These are phyloP conservation scores for Earliella scabrosa DNA, from an alignment of 1,284 basidiomycete genomes.

Conservation along the genomic window DNA sequence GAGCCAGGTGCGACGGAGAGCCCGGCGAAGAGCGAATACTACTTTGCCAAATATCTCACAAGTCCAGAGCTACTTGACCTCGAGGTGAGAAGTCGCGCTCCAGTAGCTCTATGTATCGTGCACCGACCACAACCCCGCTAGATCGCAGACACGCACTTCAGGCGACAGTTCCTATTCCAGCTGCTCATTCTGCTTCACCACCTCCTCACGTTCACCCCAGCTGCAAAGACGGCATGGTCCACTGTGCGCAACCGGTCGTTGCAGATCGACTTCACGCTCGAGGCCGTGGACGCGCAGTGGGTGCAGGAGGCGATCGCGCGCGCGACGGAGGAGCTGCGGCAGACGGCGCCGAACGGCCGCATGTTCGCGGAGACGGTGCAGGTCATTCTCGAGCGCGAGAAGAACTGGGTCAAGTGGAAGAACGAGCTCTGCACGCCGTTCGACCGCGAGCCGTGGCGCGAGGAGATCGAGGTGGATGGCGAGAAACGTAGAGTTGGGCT, in stretches of 20 bases:
- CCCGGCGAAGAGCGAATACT: slow-evolving; percentile 67
- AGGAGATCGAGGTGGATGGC: slow-evolving; percentile 45
- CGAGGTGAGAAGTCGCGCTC: slow-evolving; percentile 56
- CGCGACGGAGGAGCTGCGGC: slow-evolving; percentile 70
- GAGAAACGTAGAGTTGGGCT: slow-evolving; percentile 51
- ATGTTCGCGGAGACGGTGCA: slow-evolving; percentile 74
- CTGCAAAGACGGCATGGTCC: slow-evolving; percentile 65
- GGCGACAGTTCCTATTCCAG: slow-evolving; percentile 90
- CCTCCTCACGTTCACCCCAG: slow-evolving; percentile 76
- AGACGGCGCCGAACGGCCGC: slow-evolving; percentile 75
- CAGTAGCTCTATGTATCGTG: not conserved
- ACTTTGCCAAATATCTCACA: slow-evolving; percentile 91
- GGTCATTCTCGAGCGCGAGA: slow-evolving; percentile 76
- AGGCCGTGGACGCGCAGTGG: slow-evolving; percentile 70
- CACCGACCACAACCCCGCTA: slow-evolving; percentile 33
- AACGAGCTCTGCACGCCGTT: slow-evolving; percentile 77
- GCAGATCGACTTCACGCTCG: slow-evolving; percentile 80
- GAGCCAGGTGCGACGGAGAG: slow-evolving; percentile 55
- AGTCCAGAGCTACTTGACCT: slow-evolving; percentile 85
- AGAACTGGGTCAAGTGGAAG: slow-evolving; percentile 89
- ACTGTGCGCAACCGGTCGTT: slow-evolving; percentile 70
- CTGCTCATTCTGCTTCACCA: slow-evolving; percentile 84
- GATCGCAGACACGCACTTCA: slow-evolving; percentile 88
- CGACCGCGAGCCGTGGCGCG: slow-evolving; percentile 67
- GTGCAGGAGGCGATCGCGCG: slow-evolving; percentile 69